Conservation (phyloP, 2,329 filamentous ascomycete genomes). For the Leptographium radiaticola region DNA sequence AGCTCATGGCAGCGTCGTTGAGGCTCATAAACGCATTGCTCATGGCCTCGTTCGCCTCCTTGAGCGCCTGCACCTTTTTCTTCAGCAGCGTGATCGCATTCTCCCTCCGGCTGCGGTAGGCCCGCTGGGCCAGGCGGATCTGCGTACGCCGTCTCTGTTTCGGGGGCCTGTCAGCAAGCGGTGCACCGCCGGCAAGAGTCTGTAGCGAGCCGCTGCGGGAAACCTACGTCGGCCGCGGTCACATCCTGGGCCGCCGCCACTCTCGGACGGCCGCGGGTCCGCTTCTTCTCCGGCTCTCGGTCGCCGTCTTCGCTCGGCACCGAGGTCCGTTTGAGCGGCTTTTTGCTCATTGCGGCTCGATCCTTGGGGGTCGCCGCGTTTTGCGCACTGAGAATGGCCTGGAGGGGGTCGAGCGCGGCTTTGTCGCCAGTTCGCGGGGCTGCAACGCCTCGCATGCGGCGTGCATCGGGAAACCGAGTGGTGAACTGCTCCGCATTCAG, state of each 20-base stretch:
- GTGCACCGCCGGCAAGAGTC: neutral
- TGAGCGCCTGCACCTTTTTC: conserved; percentile 55
- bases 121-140: conserved; percentile 74
- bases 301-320: neutral
- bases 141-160: conserved; percentile 63
- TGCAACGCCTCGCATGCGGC: conserved; percentile 1
- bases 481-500: conserved; percentile 33
- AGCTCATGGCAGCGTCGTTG: conserved; percentile 45
- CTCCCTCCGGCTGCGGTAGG: conserved; percentile 77
- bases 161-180: conserved; percentile 17
- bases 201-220: neutral
- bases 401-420: neutral
- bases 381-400: neutral
- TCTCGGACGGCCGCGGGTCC: conserved; percentile 59
- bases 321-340: conserved; percentile 5
- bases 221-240: conserved; percentile 56
- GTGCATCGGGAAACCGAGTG: conserved; percentile 4
- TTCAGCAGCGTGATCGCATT: conserved; percentile 63
- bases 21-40: conserved; percentile 56
- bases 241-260: conserved; percentile 65
- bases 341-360: too few species aligned
- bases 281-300: conserved; percentile 33
- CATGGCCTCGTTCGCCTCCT: conserved; percentile 59
- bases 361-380: neutral
- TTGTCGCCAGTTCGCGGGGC: neutral